Base-by-base conservation (phyloP, 345 rosid genomes). In the Pseudoturritis turrita region DNA sequence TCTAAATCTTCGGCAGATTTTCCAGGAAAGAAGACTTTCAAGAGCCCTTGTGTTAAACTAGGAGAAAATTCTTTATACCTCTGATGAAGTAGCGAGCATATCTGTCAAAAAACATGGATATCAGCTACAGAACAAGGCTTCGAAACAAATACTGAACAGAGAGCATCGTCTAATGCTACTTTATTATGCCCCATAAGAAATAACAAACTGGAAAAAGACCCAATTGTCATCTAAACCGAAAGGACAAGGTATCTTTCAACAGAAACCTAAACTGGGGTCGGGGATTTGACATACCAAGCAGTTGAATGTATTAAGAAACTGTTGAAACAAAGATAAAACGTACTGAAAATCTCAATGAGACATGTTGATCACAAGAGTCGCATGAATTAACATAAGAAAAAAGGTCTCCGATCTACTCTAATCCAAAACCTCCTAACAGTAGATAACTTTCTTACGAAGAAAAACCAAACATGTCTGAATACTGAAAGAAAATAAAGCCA, bases 31-130 rank as follows among this genome's bases (percentile, higher is more conserved):
- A 92, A 96, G 55, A 92, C 81, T 83, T 90, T 91, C 82, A 87
- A 65, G 57, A 96, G 96, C 55, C 97, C 97, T 75, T 96, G 97
- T 36, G 82, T 72, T 74, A 96, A 82, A 80, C 86, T 84, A 41
- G 99, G 95, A 1, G 98, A 87, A 77, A 96, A 96, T 58, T 92
- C 99, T 69, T 83, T 88, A 85, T 90, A 96, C 77, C 99, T 82
- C 83, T 92, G 99, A 80, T 96, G 98, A 81, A 96, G 96, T 83
- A 96, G 76, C 23, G 99, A 96, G 83, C 98, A 96, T 63, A 96
- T 84, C 99, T 91, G 79, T 47, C 68, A 70, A 41, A 71, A 77
- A 66, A 79, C 25, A 75, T 15, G 47, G 54, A 63, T 4, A 49
- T 75, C 51, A 75, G 71, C 58, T 35, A 53, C 28, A 41, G 63